Evolutionary conservation across 2,329 filamentous ascomycete species (phyloP).

Genomic region (Byssothecium circinans): DNA sequence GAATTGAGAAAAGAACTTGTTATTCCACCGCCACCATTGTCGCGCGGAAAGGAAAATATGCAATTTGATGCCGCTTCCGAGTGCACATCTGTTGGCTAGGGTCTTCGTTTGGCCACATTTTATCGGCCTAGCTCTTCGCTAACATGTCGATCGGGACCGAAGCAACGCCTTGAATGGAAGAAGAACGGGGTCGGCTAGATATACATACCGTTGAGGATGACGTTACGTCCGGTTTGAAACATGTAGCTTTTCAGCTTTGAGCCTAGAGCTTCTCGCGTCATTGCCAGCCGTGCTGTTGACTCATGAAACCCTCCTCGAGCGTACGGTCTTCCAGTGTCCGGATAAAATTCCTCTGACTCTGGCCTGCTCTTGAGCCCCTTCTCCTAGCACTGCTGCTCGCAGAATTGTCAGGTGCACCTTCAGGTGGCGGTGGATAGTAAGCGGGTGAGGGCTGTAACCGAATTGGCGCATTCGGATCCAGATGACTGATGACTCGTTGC

Average conservation of each 20-base stretch:
- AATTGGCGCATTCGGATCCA: conserved; percentile 93
- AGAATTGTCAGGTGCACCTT: conserved; percentile 69
- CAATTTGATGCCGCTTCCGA: conserved; percentile 5
- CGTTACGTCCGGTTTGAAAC: background rate
- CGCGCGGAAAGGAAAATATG: conserved; percentile 5
- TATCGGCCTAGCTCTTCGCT: conserved; percentile 9
- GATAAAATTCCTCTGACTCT: conserved; percentile 78
- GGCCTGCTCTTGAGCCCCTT: conserved; percentile 70
- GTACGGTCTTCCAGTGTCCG: conserved; percentile 92
- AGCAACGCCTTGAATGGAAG: conserved; percentile 6
- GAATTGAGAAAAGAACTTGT: background rate
- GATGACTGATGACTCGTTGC: conserved; percentile 91
- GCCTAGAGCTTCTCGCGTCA: conserved; percentile 40
- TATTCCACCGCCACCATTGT: background rate
- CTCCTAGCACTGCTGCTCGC: conserved; percentile 67
- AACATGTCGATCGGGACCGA: conserved; percentile 5
- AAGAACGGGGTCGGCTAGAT: conserved; percentile 1
- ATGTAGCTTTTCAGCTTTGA: background rate
- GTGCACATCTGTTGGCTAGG: background rate
- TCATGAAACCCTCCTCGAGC: conserved; percentile 87
- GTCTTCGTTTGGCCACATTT: conserved; percentile 4
- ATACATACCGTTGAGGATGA: background rate
- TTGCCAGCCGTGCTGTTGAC: conserved; percentile 67
- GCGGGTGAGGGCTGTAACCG: conserved; percentile 92
- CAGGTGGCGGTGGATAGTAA: conserved; percentile 91